These are phyloP conservation scores for Peterozyma xylosa DNA, from an alignment of 805 yeast species.

Conservation along the genomic window DNA sequence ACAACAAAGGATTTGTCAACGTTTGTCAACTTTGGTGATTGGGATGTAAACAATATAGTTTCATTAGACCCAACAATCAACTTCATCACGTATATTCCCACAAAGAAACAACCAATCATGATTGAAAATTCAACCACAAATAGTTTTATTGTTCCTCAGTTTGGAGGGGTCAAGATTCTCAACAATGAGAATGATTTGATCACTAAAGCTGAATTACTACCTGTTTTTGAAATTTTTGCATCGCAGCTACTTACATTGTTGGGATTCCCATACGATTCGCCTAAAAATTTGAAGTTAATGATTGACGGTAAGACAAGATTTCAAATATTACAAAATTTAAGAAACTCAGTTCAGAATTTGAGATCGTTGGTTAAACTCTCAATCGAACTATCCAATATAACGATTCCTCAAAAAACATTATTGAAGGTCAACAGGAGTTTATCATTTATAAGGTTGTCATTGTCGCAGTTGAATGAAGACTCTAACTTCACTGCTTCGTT, in stretches of 20 bases:
- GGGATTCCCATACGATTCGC: conserved; percentile 51
- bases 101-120: conserved; percentile 36
- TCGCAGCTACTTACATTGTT: conserved; percentile 67
- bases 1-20: conserved; percentile 56
- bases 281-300: conserved; percentile 54
- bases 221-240: conserved; percentile 61
- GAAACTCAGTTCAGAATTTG: conserved; percentile 59
- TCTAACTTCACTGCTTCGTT: conserved; percentile 33
- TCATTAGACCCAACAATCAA: conserved; percentile 61
- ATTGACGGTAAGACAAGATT: conserved; percentile 61
- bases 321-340: conserved; percentile 49
- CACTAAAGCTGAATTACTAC: conserved; percentile 37
- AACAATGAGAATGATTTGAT: conserved; percentile 30
- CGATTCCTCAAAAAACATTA: conserved; percentile 72
- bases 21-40: conserved; percentile 76
- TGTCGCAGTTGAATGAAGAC: conserved; percentile 21
- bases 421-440: conserved; percentile 49
- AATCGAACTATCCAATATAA: conserved; percentile 63
- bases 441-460: conserved; percentile 27
- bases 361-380: conserved; percentile 66
- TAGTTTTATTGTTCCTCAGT: conserved; percentile 76
- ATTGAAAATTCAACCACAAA: conserved; percentile 41
- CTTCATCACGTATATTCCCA: conserved; percentile 63
- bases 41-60: conserved; percentile 49
- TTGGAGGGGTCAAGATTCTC: conserved; percentile 71